These are phyloP conservation scores for Phytophthora europaea DNA, from an alignment of 352 stramenopile genomes.

Conservation along the genomic window DNA sequence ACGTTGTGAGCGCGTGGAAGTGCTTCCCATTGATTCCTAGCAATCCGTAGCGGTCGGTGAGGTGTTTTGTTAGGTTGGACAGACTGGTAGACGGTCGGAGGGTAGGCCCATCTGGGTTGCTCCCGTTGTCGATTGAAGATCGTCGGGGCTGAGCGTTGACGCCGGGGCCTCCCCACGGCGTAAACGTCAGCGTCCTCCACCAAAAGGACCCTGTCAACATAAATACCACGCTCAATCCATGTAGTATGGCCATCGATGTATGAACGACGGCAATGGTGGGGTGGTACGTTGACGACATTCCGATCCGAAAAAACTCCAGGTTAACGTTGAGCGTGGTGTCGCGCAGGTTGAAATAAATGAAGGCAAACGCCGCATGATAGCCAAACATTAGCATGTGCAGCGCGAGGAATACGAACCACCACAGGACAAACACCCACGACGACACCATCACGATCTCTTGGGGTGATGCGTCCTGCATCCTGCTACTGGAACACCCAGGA, in stretches of 20 bases:
- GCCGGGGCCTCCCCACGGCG: background rate
- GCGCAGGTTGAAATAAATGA: background rate
- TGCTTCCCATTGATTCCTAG: slow-evolving; percentile 35
- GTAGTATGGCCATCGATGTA: background rate
- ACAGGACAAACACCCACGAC: background rate
- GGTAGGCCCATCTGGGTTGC: background rate
- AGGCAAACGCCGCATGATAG: background rate
- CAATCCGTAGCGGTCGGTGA: slow-evolving; percentile 10
- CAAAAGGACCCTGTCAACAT: background rate
- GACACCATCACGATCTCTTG: background rate
- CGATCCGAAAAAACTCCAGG: background rate
- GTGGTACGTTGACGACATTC: background rate
- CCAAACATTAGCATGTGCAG: background rate
- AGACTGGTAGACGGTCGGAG: background rate
- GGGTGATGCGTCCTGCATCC: background rate
- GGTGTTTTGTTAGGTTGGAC: background rate
- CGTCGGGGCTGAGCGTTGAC: background rate
- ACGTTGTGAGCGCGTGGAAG: slow-evolving; percentile 26
- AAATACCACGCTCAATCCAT: background rate
- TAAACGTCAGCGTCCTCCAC: background rate
- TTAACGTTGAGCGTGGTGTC: background rate
- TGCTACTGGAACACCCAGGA: background rate
- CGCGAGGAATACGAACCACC: background rate
- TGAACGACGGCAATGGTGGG: background rate
- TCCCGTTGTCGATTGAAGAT: background rate